A percentile compares a stretch with the other conserved stretches of the same genome.
Evolutionary conservation across 139 green algal genomes (phyloP).

Genomic region (Chlamydomonas asymmetrica): DNA sequence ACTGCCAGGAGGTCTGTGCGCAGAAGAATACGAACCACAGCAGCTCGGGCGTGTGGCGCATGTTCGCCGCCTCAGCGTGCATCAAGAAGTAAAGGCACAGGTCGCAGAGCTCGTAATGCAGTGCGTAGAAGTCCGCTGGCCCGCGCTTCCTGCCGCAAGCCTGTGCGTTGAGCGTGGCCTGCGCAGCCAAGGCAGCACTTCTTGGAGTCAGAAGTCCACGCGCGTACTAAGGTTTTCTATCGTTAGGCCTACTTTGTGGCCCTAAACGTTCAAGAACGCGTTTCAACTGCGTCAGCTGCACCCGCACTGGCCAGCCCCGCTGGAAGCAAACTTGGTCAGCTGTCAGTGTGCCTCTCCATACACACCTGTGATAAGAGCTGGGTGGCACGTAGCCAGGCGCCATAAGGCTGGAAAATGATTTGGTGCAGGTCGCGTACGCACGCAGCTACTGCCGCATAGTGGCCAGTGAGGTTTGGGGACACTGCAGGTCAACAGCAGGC

Average conservation of each 20-base stretch:
- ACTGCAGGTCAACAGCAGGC: not conserved
- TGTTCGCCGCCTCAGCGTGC: conserved; percentile 75
- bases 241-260: not conserved
- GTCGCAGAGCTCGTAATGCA: not conserved
- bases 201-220: not conserved
- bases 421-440: conserved; percentile 23
- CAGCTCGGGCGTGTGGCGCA: conserved; percentile 75
- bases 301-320: not conserved
- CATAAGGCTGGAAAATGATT: conserved; percentile 36
- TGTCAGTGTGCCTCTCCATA: not conserved
- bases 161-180: not conserved
- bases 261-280: too few species aligned
- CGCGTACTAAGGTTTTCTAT: not conserved
- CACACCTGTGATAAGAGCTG: too few species aligned
- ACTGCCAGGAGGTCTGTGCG: conserved; percentile 44
- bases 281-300: not conserved
- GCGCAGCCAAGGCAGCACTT: not conserved
- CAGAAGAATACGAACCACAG: conserved; percentile 82
- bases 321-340: not conserved
- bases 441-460: not conserved
- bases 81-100: conserved; percentile 62
- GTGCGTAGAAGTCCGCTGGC: not conserved
- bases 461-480: not conserved
- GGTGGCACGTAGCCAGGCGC: conserved; percentile 10
- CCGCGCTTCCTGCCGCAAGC: not conserved